Percentiles rank a stretch among this genome's conserved stretches.
Evolutionary conservation across 257 asterid genomes (phyloP).

Genomic region (Dorcoceras hygrometricum): DNA sequence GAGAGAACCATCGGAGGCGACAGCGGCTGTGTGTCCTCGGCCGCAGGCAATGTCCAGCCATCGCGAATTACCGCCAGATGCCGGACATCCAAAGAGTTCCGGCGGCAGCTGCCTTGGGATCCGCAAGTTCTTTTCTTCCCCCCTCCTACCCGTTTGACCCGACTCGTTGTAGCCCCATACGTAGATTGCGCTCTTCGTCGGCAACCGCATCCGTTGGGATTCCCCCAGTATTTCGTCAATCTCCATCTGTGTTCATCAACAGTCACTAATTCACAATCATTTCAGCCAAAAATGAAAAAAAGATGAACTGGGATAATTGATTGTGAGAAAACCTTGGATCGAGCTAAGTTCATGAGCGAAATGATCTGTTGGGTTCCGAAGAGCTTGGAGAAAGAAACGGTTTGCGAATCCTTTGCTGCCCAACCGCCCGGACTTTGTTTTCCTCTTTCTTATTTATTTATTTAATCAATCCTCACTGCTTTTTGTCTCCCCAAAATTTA

Average conservation of each 20-base stretch:
- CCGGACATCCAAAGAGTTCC: slow-evolving; percentile 83
- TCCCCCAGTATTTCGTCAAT: slow-evolving; percentile 78
- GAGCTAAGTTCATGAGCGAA: slow-evolving; percentile 15
- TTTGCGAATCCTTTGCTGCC: neutral
- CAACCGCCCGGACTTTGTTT: neutral
- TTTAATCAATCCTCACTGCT: too few species aligned
- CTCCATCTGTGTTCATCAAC: slow-evolving; percentile 46
- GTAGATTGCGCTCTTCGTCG: slow-evolving; percentile 84
- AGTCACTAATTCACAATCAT: slow-evolving; percentile 10
- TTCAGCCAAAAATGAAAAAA: slow-evolving; percentile 2
- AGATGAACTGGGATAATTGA: slow-evolving; percentile 9
- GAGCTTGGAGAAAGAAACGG: slow-evolving; percentile 27
- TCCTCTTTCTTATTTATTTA: too few species aligned
- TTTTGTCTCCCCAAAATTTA: too few species aligned
- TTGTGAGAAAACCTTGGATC: slow-evolving; percentile 12
- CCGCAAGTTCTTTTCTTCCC: slow-evolving; percentile 53
- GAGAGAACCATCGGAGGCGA: slow-evolving; percentile 86
- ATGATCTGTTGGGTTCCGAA: slow-evolving; percentile 20
- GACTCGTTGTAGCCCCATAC: slow-evolving; percentile 90
- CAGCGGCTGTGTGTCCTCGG: slow-evolving; percentile 85
- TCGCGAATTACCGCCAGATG: slow-evolving; percentile 55
- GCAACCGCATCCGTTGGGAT: slow-evolving; percentile 38
- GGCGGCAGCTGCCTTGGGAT: slow-evolving; percentile 82
- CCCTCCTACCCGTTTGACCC: slow-evolving; percentile 85
- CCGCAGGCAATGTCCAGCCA: slow-evolving; percentile 96